phyloP scores from a whole-genome alignment of 495 filamentous ascomycete genomes.

The Hyphodiscus hymeniophilus region DNA sequence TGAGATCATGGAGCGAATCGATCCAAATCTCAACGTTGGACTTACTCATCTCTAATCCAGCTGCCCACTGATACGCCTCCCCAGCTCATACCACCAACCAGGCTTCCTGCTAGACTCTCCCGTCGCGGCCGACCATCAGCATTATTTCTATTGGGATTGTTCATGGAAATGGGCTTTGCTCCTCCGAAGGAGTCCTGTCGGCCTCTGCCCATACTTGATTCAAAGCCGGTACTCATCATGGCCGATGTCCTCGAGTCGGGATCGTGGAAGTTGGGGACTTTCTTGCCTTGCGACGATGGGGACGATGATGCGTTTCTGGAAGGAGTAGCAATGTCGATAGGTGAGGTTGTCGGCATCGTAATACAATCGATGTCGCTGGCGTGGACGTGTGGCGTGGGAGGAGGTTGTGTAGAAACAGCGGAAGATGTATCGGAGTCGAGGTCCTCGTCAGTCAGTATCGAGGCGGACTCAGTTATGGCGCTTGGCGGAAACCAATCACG shows the following conservation, averaged over 20 bases:
- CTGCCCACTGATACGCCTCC: slow-evolving; percentile 93
- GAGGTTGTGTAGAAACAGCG: slow-evolving; percentile 11
- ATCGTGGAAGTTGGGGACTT: slow-evolving; percentile 34
- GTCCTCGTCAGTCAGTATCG: neutral
- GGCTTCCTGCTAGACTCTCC: slow-evolving; percentile 79
- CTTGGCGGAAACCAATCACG: too few species aligned
- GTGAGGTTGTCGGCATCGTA: slow-evolving; percentile 28
- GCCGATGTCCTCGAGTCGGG: slow-evolving; percentile 28
- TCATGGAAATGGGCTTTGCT: slow-evolving; percentile 78
- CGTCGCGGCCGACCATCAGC: slow-evolving; percentile 55
- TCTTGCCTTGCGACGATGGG: slow-evolving; percentile 45
- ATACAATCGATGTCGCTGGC: neutral
- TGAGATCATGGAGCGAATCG: neutral
- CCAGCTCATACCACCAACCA: slow-evolving; percentile 95
- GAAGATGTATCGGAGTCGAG: slow-evolving; percentile 12
- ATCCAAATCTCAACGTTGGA: slow-evolving; percentile 23
- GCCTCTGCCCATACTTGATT: slow-evolving; percentile 40
- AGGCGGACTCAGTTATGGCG: neutral
- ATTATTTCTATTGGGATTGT: slow-evolving; percentile 65
- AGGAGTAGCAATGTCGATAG: slow-evolving; percentile 56
- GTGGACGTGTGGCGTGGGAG: slow-evolving; percentile 13
- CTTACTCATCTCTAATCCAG: slow-evolving; percentile 97
- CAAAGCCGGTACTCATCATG: slow-evolving; percentile 53
- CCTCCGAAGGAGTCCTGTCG: slow-evolving; percentile 72
- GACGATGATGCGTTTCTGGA: slow-evolving; percentile 52